These are phyloP conservation scores for Letharia lupina DNA, from an alignment of 495 filamentous ascomycete species.

Conservation along the genomic window DNA sequence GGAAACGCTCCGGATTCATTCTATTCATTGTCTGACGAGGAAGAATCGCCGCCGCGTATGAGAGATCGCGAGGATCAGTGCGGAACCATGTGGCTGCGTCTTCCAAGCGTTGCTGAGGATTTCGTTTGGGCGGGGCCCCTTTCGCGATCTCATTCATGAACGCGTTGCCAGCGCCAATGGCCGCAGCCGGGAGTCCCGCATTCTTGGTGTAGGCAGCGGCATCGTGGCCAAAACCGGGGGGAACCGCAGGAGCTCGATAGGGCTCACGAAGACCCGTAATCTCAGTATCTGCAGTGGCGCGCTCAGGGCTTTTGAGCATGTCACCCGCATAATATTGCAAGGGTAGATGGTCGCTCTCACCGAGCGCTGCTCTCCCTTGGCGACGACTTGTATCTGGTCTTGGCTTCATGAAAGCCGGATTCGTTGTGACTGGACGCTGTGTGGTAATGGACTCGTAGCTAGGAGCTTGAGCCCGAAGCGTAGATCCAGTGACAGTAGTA, in stretches of 20 bases:
- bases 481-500: not conserved
- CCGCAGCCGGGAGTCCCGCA: not conserved
- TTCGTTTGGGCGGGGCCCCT: not conserved
- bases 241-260: not conserved
- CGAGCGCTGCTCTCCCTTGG: not conserved
- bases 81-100: not conserved
- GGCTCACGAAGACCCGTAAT: not conserved
- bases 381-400: not conserved
- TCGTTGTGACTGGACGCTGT: not conserved
- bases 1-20: not conserved
- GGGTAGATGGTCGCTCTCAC: not conserved
- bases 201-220: not conserved
- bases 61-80: not conserved
- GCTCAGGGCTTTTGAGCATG: not conserved
- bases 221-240: not conserved
- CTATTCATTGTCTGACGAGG: not conserved
- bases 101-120: not conserved
- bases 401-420: not conserved
- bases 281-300: not conserved
- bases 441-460: not conserved
- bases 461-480: not conserved
- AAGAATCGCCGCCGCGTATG: not conserved
- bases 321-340: not conserved
- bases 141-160: not conserved
- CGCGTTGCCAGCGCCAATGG: slow-evolving; percentile 1